Percentiles rank a stretch among this genome's conserved stretches.
Conservation (phyloP, 441 rosid species). For the Gossypium davidsonii region DNA sequence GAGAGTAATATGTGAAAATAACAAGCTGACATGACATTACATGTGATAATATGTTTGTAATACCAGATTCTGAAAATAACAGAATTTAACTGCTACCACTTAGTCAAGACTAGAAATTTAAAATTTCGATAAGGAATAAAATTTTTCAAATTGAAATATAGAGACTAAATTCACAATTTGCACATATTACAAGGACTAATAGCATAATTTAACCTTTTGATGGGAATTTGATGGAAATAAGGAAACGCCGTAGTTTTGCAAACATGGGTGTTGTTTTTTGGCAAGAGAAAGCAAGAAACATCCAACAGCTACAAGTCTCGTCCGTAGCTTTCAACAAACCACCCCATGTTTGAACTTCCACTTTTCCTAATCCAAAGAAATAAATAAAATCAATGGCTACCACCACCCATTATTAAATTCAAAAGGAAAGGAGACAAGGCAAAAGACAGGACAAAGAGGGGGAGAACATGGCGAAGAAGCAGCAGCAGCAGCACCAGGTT, state of each 20-base stretch:
- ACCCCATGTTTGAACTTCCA: constrained; percentile 16
- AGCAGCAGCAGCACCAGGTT: constrained; percentile 21
- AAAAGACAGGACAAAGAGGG: constrained; percentile 6
- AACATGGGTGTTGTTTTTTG: constrained; percentile 8
- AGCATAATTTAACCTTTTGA: too few relatives aligned
- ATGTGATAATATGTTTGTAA: too few relatives aligned
- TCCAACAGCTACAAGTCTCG: background rate
- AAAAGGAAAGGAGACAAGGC: constrained; percentile 20
- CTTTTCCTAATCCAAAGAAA: constrained; percentile 19
- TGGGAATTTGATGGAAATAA: background rate
- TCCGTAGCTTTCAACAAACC: constrained; percentile 28
- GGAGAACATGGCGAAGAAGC: constrained; percentile 42
- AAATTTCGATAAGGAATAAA: too few relatives aligned
- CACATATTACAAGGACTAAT: too few relatives aligned
- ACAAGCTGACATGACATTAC: too few relatives aligned
- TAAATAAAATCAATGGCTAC: background rate
- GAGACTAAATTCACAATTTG: too few relatives aligned
- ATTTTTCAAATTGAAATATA: too few relatives aligned
- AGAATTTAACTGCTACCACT: too few relatives aligned
- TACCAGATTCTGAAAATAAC: too few relatives aligned
- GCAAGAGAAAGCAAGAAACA: constrained; percentile 1
- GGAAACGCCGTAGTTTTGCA: background rate
- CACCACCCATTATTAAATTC: background rate
- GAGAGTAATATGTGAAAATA: too few relatives aligned
- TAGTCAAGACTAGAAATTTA: too few relatives aligned